A percentile compares a stretch with the other conserved stretches of the same genome.
phyloP scores from a whole-genome alignment of 805 yeast species.

The Zygoascus bituminiphila region DNA sequence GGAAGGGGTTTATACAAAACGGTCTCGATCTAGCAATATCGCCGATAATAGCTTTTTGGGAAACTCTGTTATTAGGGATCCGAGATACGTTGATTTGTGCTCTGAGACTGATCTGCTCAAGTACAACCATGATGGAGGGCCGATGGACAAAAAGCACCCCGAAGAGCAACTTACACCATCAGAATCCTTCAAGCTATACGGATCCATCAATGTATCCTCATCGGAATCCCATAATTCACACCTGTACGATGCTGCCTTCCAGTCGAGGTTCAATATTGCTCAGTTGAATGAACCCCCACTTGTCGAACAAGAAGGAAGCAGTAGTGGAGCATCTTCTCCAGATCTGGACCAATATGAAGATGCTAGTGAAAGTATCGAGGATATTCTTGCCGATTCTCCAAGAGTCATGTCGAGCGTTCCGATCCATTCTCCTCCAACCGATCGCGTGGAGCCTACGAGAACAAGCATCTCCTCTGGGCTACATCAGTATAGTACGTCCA shows the following conservation, averaged over 20 bases:
- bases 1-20: constrained; percentile 48
- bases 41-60: neutral
- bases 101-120: constrained; percentile 4
- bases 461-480: neutral
- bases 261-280: constrained; percentile 11
- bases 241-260: constrained; percentile 16
- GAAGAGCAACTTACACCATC: neutral
- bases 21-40: neutral
- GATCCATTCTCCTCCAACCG: neutral
- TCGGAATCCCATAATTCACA: constrained; percentile 9
- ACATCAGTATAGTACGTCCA: neutral
- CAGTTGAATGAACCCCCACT: neutral
- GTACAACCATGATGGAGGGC: neutral
- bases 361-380: neutral
- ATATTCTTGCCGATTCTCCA: neutral
- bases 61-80: neutral
- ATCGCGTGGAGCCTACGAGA: neutral
- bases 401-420: neutral
- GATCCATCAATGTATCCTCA: neutral
- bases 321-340: neutral
- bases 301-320: neutral
- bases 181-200: neutral
- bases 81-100: neutral
- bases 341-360: neutral
- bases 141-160: neutral